Evolutionary conservation across 495 filamentous ascomycete species (phyloP).

Genomic region (Pseudoneurospora amorphoporcata): DNA sequence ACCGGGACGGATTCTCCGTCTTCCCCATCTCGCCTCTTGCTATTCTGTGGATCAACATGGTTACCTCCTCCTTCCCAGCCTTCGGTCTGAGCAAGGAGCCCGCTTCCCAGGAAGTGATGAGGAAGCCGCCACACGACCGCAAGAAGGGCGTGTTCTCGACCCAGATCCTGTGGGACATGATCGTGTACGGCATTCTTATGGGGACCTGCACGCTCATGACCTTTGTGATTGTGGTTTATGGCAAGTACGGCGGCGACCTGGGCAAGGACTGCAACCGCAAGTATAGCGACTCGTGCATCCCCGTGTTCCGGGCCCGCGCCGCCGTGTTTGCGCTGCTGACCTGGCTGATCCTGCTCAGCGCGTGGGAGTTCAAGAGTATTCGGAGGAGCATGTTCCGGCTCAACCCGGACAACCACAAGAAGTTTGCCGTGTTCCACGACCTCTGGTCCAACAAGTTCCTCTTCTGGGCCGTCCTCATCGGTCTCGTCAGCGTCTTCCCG

Average conservation of each 20-base stretch:
- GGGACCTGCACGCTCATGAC: constrained; percentile 55
- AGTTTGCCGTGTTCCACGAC: constrained; percentile 50
- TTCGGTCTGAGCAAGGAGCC: constrained; percentile 65
- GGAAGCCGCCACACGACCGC: constrained; percentile 57
- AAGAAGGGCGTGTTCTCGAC: constrained; percentile 58
- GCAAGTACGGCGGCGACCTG: constrained; percentile 43
- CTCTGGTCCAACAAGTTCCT: constrained; percentile 63
- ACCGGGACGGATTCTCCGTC: constrained; percentile 50
- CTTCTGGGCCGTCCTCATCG: constrained; percentile 61
- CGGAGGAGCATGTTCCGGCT: constrained; percentile 60
- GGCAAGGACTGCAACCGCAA: constrained; percentile 56
- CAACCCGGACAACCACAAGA: constrained; percentile 40
- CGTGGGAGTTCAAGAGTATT: constrained; percentile 68
- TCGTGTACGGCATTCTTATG: constrained; percentile 63
- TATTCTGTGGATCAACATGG: constrained; percentile 71
- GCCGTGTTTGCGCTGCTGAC: constrained; percentile 70
- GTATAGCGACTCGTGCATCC: constrained; percentile 43
- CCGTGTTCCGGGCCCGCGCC: constrained; percentile 66
- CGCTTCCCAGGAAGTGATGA: constrained; percentile 57
- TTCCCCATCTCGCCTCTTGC: constrained; percentile 68
- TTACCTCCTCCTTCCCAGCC: constrained; percentile 65
- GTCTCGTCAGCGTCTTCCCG: constrained; percentile 58
- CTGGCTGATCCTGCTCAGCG: constrained; percentile 60
- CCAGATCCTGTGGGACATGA: constrained; percentile 61
- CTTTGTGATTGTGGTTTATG: constrained; percentile 62